phyloP scores from a whole-genome alignment of 2,329 filamentous ascomycete species.

The Trichoderma citrinoviride region DNA sequence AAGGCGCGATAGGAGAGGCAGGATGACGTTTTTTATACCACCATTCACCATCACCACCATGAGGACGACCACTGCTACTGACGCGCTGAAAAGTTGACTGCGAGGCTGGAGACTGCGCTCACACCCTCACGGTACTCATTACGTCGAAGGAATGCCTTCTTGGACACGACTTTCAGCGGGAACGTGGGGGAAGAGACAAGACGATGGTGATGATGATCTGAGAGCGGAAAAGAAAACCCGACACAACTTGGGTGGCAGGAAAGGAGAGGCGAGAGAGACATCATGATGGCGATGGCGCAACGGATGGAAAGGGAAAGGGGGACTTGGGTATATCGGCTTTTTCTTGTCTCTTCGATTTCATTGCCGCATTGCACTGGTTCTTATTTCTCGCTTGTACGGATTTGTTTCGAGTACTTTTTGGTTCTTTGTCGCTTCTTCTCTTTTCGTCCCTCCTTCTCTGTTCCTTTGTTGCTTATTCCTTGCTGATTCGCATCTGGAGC shows the following conservation, averaged over 20 bases:
- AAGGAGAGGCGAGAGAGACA: not conserved
- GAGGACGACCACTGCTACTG: not conserved
- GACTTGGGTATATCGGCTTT: conserved; percentile 5
- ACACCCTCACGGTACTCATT: not conserved
- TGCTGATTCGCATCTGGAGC: conserved; percentile 10
- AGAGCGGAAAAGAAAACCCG: not conserved
- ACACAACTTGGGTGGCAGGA: not conserved
- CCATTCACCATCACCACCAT: not conserved
- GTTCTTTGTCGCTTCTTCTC: conserved; percentile 12
- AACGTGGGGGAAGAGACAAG: not conserved
- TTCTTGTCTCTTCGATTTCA: not conserved
- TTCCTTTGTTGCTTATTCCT: conserved; percentile 15
- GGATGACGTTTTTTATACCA: conserved; percentile 14
- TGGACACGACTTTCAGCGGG: not conserved
- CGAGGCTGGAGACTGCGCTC: not conserved
- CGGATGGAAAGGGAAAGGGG: conserved; percentile 18
- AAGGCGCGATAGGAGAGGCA: conserved; percentile 18
- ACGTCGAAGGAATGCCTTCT: not conserved
- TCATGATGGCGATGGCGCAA: conserved; percentile 18
- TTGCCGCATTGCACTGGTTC: conserved; percentile 21
- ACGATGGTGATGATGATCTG: not conserved
- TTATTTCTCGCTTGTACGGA: not conserved
- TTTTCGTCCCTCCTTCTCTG: conserved; percentile 15
- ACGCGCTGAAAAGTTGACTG: conserved; percentile 16
- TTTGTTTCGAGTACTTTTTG: not conserved